Percentiles rank a stretch among this genome's conserved stretches.
Evolutionary conservation across 2,329 filamentous ascomycete species (phyloP).

Genomic region (Colletotrichum sp.): DNA sequence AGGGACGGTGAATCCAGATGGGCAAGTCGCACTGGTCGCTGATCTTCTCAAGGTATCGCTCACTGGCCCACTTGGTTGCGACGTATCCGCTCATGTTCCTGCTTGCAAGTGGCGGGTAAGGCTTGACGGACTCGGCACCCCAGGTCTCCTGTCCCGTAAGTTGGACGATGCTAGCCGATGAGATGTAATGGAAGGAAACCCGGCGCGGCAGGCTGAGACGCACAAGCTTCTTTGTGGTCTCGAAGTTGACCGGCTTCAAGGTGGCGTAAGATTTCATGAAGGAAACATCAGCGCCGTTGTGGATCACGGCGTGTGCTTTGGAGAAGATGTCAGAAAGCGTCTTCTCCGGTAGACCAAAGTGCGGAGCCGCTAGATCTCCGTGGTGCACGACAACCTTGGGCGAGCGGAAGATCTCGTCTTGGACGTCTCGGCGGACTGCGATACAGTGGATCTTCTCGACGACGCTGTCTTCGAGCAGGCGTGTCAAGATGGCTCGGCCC

Average conservation of each 20-base stretch:
- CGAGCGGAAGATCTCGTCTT: neutral
- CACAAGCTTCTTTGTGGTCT: conserved; percentile 37
- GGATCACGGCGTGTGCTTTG: conserved; percentile 51
- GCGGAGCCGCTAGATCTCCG: neutral
- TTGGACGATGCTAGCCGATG: conserved; percentile 24
- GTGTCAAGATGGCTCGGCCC: conserved; percentile 35
- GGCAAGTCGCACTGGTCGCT: neutral
- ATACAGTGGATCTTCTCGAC: conserved; percentile 44
- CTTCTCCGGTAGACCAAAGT: conserved; percentile 25
- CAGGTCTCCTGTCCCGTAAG: neutral
- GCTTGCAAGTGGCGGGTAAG: neutral
- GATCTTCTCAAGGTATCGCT: conserved; percentile 32
- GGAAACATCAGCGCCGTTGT: conserved; percentile 49
- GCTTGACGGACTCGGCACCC: neutral
- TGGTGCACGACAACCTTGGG: neutral
- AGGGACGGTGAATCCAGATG: conserved; percentile 22
- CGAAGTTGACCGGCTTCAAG: conserved; percentile 38
- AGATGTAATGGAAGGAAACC: conserved; percentile 36
- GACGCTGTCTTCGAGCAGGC: conserved; percentile 30
- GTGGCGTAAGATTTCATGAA: conserved; percentile 41
- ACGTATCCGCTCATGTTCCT: conserved; percentile 31
- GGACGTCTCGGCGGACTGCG: conserved; percentile 31
- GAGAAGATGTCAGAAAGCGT: conserved; percentile 23
- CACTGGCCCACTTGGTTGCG: conserved; percentile 37
- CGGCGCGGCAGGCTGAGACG: conserved; percentile 27